A percentile compares a stretch with the other conserved stretches of the same genome.
These are phyloP conservation scores for Leptographium lundbergii DNA, from an alignment of 2,329 filamentous ascomycete genomes.

Conservation along the genomic window DNA sequence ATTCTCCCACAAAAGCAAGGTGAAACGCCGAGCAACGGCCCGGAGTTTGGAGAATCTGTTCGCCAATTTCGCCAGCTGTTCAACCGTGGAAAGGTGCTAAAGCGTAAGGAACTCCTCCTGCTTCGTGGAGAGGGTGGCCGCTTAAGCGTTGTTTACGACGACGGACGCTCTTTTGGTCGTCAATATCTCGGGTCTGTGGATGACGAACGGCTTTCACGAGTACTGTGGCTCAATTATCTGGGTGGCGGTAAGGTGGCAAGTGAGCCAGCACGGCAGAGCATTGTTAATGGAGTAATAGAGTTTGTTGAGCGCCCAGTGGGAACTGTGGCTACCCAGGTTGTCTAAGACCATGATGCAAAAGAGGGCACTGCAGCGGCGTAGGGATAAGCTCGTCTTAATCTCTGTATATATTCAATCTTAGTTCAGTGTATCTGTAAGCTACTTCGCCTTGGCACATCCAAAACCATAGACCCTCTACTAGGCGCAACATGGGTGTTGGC, in stretches of 20 bases:
- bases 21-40: neutral
- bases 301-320: slow-evolving; percentile 82
- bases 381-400: no score
- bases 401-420: neutral
- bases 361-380: no score
- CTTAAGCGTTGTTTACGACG: slow-evolving; percentile 56
- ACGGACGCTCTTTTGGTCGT: slow-evolving; percentile 31
- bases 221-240: slow-evolving; percentile 85
- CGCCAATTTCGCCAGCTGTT: slow-evolving; percentile 73
- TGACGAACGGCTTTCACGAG: slow-evolving; percentile 68
- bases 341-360: slow-evolving; percentile 15
- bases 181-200: slow-evolving; percentile 54
- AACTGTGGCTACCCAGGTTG: slow-evolving; percentile 69
- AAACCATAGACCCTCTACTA: neutral
- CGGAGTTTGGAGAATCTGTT: slow-evolving; percentile 59
- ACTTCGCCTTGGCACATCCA: neutral
- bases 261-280: slow-evolving; percentile 64
- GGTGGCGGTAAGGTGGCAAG: slow-evolving; percentile 79
- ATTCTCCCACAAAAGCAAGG: slow-evolving; percentile 12
- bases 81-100: slow-evolving; percentile 66
- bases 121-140: slow-evolving; percentile 52
- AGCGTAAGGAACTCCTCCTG: slow-evolving; percentile 66
- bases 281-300: slow-evolving; percentile 78
- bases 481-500: neutral
- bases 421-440: no score